Evolutionary conservation across 345 rosid species (phyloP).

Genomic region (Eucalyptus decipiens): DNA sequence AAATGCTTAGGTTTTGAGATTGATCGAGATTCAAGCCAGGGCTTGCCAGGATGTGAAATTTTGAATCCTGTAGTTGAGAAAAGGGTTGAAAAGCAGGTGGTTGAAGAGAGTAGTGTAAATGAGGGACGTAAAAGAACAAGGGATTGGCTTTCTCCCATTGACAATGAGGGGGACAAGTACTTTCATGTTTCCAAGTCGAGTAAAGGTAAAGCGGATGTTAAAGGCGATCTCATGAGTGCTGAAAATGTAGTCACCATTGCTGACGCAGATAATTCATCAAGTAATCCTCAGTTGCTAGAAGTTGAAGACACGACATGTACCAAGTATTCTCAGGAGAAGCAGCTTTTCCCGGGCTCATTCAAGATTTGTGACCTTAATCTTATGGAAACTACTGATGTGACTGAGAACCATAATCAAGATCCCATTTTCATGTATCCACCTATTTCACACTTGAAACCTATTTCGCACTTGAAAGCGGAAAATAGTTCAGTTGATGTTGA

Average conservation of each 20-base stretch:
- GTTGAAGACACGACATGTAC: constrained; percentile 14
- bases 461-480: constrained; percentile 28
- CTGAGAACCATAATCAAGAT: constrained; percentile 36
- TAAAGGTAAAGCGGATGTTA: constrained; percentile 10
- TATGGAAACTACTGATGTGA: constrained; percentile 53
- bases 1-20: constrained; percentile 19
- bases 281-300: constrained; percentile 9
- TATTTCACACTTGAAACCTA: constrained; percentile 18
- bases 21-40: constrained; percentile 28
- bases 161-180: constrained; percentile 12
- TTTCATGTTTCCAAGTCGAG: constrained; percentile 11
- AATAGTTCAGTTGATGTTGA: constrained; percentile 50
- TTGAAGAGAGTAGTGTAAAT: constrained; percentile 31
- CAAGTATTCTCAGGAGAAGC: constrained; percentile 56
- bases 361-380: constrained; percentile 92
- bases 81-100: constrained; percentile 57
- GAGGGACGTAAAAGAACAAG: constrained; percentile 53
- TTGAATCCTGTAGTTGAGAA: constrained; percentile 41
- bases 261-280: constrained; percentile 13
- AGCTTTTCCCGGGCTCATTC: constrained; percentile 68
- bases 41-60: constrained; percentile 25
- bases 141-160: constrained; percentile 50
- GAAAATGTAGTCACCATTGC: constrained; percentile 5
- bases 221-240: constrained; percentile 10
- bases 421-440: constrained; percentile 18